phyloP scores from a whole-genome alignment of 1,284 basidiomycete species.

The Xanthoconium separans region DNA sequence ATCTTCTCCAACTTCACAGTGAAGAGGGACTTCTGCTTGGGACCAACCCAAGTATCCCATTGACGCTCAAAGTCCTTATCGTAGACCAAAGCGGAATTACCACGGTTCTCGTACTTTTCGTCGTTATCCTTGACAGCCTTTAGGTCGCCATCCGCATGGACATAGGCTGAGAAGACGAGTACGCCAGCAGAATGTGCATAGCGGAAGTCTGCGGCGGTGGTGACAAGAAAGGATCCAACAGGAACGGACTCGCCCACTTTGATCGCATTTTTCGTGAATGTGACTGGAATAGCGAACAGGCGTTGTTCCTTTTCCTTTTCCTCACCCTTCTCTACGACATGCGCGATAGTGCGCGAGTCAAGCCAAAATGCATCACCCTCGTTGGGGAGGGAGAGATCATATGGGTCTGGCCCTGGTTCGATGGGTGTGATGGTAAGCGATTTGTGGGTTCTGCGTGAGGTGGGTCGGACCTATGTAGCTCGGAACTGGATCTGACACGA shows the following conservation, averaged over 20 bases:
- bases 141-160: slow-evolving; percentile 73
- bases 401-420: slow-evolving; percentile 45
- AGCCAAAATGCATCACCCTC: slow-evolving; percentile 80
- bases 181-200: slow-evolving; percentile 51
- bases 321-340: slow-evolving; percentile 55
- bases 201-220: slow-evolving; percentile 66
- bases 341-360: slow-evolving; percentile 62
- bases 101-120: slow-evolving; percentile 67
- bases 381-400: slow-evolving; percentile 55
- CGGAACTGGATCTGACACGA: slow-evolving; percentile 8
- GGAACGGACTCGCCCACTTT: slow-evolving; percentile 37
- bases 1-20: slow-evolving; percentile 54
- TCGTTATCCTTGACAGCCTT: slow-evolving; percentile 66
- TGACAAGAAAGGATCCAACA: slow-evolving; percentile 64
- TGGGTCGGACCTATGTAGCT: background rate
- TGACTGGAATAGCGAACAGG: slow-evolving; percentile 58
- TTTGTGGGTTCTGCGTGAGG: slow-evolving; percentile 59
- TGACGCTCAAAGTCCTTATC: slow-evolving; percentile 78
- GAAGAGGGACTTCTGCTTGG: slow-evolving; percentile 71
- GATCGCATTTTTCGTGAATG: slow-evolving; percentile 33
- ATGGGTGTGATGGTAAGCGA: slow-evolving; percentile 63
- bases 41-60: slow-evolving; percentile 86
- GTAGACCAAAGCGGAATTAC: slow-evolving; percentile 75
- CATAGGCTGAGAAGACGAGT: slow-evolving; percentile 76
- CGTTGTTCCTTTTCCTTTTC: slow-evolving; percentile 47